These are phyloP conservation scores for Pyrenophora teres DNA, from an alignment of 2,329 filamentous ascomycete species.

Conservation along the genomic window DNA sequence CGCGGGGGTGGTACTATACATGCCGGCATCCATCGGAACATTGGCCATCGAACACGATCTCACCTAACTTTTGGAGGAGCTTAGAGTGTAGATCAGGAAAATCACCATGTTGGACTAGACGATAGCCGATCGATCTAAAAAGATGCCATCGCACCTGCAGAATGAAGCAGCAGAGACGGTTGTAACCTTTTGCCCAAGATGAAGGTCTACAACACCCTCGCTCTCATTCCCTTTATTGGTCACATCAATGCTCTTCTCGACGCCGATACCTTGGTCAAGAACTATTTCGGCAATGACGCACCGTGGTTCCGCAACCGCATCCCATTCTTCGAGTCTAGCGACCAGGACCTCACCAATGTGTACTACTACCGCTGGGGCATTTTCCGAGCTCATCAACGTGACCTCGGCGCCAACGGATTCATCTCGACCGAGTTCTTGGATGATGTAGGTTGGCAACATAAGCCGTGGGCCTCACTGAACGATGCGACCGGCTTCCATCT, in stretches of 20 bases:
- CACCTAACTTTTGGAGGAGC: too few species aligned
- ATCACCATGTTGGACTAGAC: too few species aligned
- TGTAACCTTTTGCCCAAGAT: neutral
- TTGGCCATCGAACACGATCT: too few species aligned
- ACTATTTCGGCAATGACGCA: constrained; percentile 50
- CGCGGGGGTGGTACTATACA: too few species aligned
- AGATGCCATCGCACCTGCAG: neutral
- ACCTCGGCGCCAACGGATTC: constrained; percentile 50
- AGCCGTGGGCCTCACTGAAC: constrained; percentile 51
- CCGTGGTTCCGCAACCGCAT: constrained; percentile 49
- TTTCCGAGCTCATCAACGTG: constrained; percentile 53
- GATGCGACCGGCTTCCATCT: constrained; percentile 54
- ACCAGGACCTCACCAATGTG: constrained; percentile 47
- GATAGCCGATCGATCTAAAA: neutral
- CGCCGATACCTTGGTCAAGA: constrained; percentile 27
- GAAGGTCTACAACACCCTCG: neutral
- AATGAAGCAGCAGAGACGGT: neutral
- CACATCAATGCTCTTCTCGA: constrained; percentile 24
- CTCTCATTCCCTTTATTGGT: neutral
- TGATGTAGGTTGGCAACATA: constrained; percentile 51
- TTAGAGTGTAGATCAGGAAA: too few species aligned
- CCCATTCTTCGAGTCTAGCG: constrained; percentile 49
- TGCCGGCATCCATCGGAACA: too few species aligned
- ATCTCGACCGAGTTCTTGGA: constrained; percentile 55
- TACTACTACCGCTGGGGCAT: constrained; percentile 55